Percentiles rank a stretch among this genome's conserved stretches.
Conservation (phyloP, 306 rosid species). For the Astragalus membranaceus region DNA sequence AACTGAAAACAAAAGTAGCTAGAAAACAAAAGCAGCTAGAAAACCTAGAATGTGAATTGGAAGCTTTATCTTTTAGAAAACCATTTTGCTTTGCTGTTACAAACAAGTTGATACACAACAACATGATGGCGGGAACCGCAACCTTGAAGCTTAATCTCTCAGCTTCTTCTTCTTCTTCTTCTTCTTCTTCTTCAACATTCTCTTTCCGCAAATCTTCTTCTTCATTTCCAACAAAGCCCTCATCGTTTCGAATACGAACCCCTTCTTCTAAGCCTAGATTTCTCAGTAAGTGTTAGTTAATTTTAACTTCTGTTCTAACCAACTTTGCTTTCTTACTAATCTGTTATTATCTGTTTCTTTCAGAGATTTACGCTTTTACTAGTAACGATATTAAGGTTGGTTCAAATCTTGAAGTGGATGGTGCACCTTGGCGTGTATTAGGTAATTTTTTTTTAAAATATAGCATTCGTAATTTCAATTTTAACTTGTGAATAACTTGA, state of each 20-base stretch:
- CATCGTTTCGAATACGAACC: slow-evolving; percentile 31
- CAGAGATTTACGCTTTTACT: slow-evolving; percentile 70
- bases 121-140: slow-evolving; percentile 53
- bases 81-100: not conserved
- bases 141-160: slow-evolving; percentile 38
- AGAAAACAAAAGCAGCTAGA: not conserved
- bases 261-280: slow-evolving; percentile 27
- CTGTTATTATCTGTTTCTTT: not conserved
- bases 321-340: not conserved
- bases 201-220: no score
- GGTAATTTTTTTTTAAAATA: slow-evolving; percentile 30
- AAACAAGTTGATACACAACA: not conserved
- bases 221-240: slow-evolving; percentile 36
- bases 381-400: slow-evolving; percentile 97
- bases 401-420: slow-evolving; percentile 67
- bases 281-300: slow-evolving; percentile 37
- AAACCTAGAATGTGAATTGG: not conserved
- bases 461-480: not conserved
- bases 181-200: slow-evolving; percentile 3
- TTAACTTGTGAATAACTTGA: not conserved
- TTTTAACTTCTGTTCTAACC: not conserved
- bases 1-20: no score
- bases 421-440: slow-evolving; percentile 83
- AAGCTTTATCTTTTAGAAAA: slow-evolving; percentile 7
- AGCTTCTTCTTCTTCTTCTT: slow-evolving; percentile 41